These are phyloP conservation scores for Fragilariopsis cylindrus DNA, from an alignment of 108 stramenopile species.

Conservation along the genomic window DNA sequence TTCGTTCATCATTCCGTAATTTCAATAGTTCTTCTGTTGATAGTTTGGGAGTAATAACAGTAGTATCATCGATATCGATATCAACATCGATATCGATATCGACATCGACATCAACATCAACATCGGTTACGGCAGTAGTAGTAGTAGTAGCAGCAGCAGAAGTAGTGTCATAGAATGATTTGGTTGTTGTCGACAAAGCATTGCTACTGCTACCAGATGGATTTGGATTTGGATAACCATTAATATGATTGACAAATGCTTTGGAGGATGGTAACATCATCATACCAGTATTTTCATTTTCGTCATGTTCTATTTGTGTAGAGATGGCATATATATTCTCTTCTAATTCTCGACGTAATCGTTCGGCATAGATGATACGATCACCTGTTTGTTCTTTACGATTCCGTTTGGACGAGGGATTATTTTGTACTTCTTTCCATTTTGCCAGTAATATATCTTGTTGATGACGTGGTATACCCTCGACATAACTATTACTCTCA, in stretches of 20 bases:
- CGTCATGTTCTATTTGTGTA: not conserved
- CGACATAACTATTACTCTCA: not conserved
- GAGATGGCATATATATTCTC: not conserved
- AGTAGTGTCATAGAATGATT: too few species aligned
- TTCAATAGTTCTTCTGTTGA: slow-evolving; percentile 8
- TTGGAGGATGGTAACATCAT: not conserved
- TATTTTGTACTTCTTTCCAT: slow-evolving; percentile 51
- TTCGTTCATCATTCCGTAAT: too few species aligned
- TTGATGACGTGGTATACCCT: slow-evolving; percentile 9
- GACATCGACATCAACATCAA: too few species aligned
- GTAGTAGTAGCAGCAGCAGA: too few species aligned
- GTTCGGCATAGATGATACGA: slow-evolving; percentile 64
- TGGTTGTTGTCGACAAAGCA: not conserved
- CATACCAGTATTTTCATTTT: not conserved
- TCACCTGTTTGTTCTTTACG: slow-evolving; percentile 65
- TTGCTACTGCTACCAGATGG: not conserved
- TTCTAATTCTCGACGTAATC: slow-evolving; percentile 55
- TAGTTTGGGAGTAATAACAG: not conserved
- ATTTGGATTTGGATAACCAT: not conserved
- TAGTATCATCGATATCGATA: not conserved
- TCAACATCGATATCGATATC: too few species aligned
- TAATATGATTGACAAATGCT: slow-evolving; percentile 22
- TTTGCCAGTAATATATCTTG: slow-evolving; percentile 41
- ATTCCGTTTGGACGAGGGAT: slow-evolving; percentile 1
- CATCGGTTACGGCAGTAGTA: too few species aligned